These are phyloP conservation scores for Penicillium sp. DNA, from an alignment of 2,329 filamentous ascomycete species.

Conservation along the genomic window DNA sequence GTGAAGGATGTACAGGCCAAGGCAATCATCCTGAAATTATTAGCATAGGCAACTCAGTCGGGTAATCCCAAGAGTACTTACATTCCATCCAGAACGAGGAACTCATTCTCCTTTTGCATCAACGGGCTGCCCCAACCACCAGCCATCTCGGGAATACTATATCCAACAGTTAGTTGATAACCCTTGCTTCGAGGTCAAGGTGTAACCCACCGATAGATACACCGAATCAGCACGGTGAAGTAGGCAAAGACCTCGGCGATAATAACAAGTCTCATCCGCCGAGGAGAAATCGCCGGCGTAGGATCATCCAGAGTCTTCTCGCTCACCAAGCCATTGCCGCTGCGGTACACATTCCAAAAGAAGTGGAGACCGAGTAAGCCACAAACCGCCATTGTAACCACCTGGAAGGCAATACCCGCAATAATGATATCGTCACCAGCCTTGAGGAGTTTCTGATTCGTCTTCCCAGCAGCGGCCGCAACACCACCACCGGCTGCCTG, in stretches of 20 bases:
- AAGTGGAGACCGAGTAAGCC: constrained; percentile 49
- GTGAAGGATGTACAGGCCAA: constrained; percentile 50
- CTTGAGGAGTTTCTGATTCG: constrained; percentile 46
- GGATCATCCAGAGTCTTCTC: constrained; percentile 39
- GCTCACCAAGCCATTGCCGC: constrained; percentile 33
- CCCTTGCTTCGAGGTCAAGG: neutral
- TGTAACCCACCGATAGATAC: constrained; percentile 50
- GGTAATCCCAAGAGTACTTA: constrained; percentile 36
- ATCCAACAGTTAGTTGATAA: constrained; percentile 16
- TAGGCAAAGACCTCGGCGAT: constrained; percentile 45
- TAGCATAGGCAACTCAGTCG: constrained; percentile 3
- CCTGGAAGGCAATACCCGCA: constrained; percentile 63
- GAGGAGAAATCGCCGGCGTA: constrained; percentile 23
- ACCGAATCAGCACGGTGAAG: constrained; percentile 49
- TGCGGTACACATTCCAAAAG: constrained; percentile 49
- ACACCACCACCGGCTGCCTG: constrained; percentile 65
- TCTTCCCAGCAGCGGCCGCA: constrained; percentile 57
- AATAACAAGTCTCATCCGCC: constrained; percentile 36
- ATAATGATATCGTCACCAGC: constrained; percentile 63
- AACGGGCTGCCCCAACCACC: constrained; percentile 56
- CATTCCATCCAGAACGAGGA: constrained; percentile 57
- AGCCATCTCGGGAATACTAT: constrained; percentile 57
- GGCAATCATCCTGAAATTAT: constrained; percentile 51
- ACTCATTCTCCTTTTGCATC: constrained; percentile 56
- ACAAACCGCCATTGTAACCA: constrained; percentile 55